These are phyloP conservation scores for Crepidotus sp. DNA, from an alignment of 1,284 basidiomycete species.

Conservation along the genomic window DNA sequence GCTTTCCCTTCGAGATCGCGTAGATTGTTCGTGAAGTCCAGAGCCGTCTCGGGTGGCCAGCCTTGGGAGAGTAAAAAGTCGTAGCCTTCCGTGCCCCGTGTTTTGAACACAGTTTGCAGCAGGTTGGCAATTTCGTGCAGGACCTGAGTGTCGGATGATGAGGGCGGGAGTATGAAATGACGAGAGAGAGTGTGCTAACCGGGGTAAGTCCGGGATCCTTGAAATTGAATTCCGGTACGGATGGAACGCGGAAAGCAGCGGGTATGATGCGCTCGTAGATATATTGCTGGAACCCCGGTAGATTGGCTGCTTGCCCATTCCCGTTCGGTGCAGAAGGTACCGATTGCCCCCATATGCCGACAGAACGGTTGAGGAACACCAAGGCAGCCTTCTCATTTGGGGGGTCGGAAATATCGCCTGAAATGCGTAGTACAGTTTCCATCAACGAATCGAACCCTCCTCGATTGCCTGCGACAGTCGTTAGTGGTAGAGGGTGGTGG, in stretches of 20 bases:
- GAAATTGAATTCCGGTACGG: conserved; percentile 74
- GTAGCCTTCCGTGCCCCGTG: conserved; percentile 78
- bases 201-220: conserved; percentile 34
- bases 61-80: conserved; percentile 79
- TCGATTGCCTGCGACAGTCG: conserved; percentile 61
- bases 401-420: conserved; percentile 68
- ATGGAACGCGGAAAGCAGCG: conserved; percentile 76
- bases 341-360: conserved; percentile 73
- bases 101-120: conserved; percentile 71
- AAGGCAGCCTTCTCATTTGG: conserved; percentile 76
- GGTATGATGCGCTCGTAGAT: conserved; percentile 87
- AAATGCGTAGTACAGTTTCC: conserved; percentile 71
- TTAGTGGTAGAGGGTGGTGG: conserved; percentile 1
- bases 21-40: conserved; percentile 75
- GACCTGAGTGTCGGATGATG: conserved; percentile 41
- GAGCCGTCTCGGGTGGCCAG: conserved; percentile 72
- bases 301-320: conserved; percentile 38
- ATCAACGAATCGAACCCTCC: conserved; percentile 62
- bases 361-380: conserved; percentile 69
- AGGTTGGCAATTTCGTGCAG: conserved; percentile 82
- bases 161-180: no score
- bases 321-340: conserved; percentile 26
- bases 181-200: conserved; percentile 9
- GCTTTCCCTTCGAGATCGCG: conserved; percentile 72
- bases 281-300: conserved; percentile 91